Evolutionary conservation across 305 asterid genomes (phyloP), one percentile per base, ranked within the genome.

Genomic region (Fraxinus floribunda): DNA sequence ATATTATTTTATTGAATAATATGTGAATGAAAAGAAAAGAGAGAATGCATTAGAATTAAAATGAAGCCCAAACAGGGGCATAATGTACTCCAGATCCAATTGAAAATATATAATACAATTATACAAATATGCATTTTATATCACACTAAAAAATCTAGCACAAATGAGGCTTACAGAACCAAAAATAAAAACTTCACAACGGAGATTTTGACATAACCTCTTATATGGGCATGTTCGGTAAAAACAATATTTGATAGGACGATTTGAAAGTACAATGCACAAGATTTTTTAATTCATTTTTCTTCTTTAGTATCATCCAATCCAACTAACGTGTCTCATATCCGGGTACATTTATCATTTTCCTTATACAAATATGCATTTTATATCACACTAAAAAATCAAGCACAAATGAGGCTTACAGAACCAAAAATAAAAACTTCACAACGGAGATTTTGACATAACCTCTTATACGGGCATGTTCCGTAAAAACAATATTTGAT

Each of bases 311-410:
- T 29, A 29, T 13, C 1, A 15, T 29, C 36, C 18, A 68, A 68
- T 68, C 38, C 39, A 68, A 68, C 75, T 13, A 11, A 15, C 81
- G 73, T 77, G 88, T 80, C 90, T 86, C 89, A 81, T 81, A 8
- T n/a, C n/a, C n/a, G n/a, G n/a, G n/a, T n/a, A n/a, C n/a, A n/a
- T n/a, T n/a, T n/a, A n/a, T n/a, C n/a, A n/a, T n/a, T n/a, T n/a
- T n/a, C n/a, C n/a, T 32, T 32, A 32, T 32, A 32, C 35, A 87
- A 62, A 76, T 76, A 35, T 66, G 76, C 81, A 77, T 64, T 78
- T 34, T 49, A 38, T 36, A 73, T 74, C 84, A 72, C 80, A 62
- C 57, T 68, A 79, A 83, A 76, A 81, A 26, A 18, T 7, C 68
- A n/a, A 78, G 32, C 46, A 68, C 46, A 87, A 77, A 20, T 57